A percentile compares a stretch with the other conserved stretches of the same genome.
These are phyloP conservation scores for Fusarium sp. DNA, from an alignment of 2,329 filamentous ascomycete genomes.

Conservation along the genomic window DNA sequence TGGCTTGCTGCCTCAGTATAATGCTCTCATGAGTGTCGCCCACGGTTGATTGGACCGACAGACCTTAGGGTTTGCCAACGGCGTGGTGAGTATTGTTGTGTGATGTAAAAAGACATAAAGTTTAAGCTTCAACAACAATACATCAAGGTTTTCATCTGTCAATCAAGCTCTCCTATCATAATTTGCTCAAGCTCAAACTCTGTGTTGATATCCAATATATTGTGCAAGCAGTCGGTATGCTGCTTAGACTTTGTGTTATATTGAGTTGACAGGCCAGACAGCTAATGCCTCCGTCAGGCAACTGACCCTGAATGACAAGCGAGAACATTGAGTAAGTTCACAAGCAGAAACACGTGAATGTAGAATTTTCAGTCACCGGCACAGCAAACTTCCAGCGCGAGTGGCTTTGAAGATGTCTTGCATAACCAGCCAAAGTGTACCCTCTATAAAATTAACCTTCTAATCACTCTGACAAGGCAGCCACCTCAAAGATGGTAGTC, in stretches of 20 bases:
- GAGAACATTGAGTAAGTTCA: accelerated
- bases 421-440: neutral
- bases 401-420: neutral
- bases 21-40: too few relatives aligned
- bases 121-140: neutral
- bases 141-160: neutral
- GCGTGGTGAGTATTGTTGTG: too few relatives aligned
- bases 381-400: accelerated
- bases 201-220: neutral
- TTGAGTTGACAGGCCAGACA: neutral
- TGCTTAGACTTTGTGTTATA: neutral
- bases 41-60: neutral
- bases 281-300: accelerated
- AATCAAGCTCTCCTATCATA: neutral
- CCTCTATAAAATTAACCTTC: neutral
- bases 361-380: neutral
- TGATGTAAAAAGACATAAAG: too few relatives aligned
- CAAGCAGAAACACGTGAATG: accelerated
- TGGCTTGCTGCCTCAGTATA: neutral
- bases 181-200: neutral
- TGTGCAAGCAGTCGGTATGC: too few relatives aligned
- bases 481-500: conserved; percentile 33
- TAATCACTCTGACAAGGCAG: too few relatives aligned
- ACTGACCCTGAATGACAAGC: neutral
- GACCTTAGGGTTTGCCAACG: accelerated